Evolutionary conservation across 257 asterid genomes (phyloP), one percentile per base, ranked within the genome.

Genomic region (Orobanche coerulescens): DNA sequence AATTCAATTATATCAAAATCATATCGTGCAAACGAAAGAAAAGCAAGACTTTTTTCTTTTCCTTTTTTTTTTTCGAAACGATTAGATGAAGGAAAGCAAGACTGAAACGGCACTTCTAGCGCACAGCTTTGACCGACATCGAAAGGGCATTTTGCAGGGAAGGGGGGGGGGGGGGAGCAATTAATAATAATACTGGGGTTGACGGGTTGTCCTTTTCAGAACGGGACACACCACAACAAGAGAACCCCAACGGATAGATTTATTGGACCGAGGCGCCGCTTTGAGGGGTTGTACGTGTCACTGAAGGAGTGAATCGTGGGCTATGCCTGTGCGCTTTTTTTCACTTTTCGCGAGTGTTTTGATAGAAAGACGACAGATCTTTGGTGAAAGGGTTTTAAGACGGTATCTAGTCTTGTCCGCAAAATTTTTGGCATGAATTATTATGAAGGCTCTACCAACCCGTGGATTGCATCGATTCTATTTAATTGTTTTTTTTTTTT

Each of bases 261-360:
- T 73, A 62, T 63, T 54, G 62, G 72, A 60, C 47, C 33, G 69
- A 64, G 65, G 77, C 79, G 79, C 79, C 70, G 70, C 69, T 54
- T 67, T 11, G 52, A 30, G 10, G 37, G 61, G 59, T 26, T 25
- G 58, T 69, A 79, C 88, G 93, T 84, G 93, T 78, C 86, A 39
- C 58, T 5, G 59, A 54, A 47, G 39, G 55, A 76, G 46, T 31
- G 78, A 72, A 44, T 66, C 23, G 24, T 54, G 58, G 33, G 60
- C 47, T 43, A 64, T 50, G 61, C 31, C 71, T 55, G 65, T 48
- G 51, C 23, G 69, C 40, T 54, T 24, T 68, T 59, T 42, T 47
- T 61, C 23, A 15, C 61, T 75, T 75, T 71, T 42, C 48, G 62
- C 54, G 47, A 51, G 19, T 19, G 47, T 55, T 71, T 67, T 42